Evolutionary conservation across 208 protist genomes (phyloP).

Genomic region (Kentomonas sorsogonicus): DNA sequence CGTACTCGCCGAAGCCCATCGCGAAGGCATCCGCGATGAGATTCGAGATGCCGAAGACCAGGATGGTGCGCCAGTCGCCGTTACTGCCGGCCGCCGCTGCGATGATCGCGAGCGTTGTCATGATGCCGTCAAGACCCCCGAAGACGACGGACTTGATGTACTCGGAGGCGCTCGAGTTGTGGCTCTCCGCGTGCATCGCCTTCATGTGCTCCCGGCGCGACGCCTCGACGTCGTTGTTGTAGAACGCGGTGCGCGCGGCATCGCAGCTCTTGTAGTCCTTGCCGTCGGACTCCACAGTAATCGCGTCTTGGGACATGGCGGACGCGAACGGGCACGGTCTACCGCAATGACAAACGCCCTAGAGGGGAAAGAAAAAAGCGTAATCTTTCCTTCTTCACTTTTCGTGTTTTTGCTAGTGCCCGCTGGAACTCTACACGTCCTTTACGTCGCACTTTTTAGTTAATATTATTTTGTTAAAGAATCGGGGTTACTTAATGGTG

Average conservation of each 20-base stretch:
- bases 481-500: too few species aligned
- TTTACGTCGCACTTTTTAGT: too few species aligned
- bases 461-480: too few species aligned
- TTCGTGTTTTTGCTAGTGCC: too few species aligned
- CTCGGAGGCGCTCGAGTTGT: slow-evolving; percentile 81
- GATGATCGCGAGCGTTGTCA: slow-evolving; percentile 95
- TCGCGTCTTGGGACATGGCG: too few species aligned
- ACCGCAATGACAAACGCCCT: too few species aligned
- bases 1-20: slow-evolving; percentile 95
- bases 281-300: slow-evolving; percentile 5
- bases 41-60: slow-evolving; percentile 93
- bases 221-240: slow-evolving; percentile 60
- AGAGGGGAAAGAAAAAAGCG: too few species aligned
- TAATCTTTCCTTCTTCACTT: too few species aligned
- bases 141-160: slow-evolving; percentile 94
- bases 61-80: slow-evolving; percentile 69
- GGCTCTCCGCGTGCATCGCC: slow-evolving; percentile 62
- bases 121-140: slow-evolving; percentile 94
- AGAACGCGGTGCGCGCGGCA: slow-evolving; percentile 51
- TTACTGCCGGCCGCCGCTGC: slow-evolving; percentile 84
- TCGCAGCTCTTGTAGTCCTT: slow-evolving; percentile 73
- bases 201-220: slow-evolving; percentile 79
- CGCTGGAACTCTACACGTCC: too few species aligned
- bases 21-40: slow-evolving; percentile 92
- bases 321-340: too few species aligned